A percentile compares a stretch with the other conserved stretches of the same genome.
Conservation (phyloP, 179 eudicot species). For the Gypsophila paniculata region DNA sequence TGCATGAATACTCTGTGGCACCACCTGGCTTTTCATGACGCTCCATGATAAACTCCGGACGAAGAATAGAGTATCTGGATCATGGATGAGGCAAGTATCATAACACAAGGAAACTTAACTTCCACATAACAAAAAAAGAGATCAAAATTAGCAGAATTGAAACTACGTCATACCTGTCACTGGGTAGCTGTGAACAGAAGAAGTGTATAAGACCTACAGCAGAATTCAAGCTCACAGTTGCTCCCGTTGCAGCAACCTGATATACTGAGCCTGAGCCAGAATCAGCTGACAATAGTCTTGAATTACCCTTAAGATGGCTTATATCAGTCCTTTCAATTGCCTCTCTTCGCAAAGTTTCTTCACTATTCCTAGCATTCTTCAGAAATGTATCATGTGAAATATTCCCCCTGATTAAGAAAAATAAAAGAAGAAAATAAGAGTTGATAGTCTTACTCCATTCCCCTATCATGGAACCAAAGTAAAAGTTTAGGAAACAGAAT, state of each 20-base stretch:
- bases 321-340: slow-evolving; percentile 96
- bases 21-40: slow-evolving; percentile 80
- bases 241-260: slow-evolving; percentile 94
- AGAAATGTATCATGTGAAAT: slow-evolving; percentile 82
- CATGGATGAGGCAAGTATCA: slow-evolving; percentile 10
- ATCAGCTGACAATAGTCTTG: slow-evolving; percentile 59
- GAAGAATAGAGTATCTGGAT: slow-evolving; percentile 88
- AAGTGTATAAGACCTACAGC: slow-evolving; percentile 96
- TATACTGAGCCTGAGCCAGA: slow-evolving; percentile 60
- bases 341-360: slow-evolving; percentile 91
- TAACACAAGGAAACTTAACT: not conserved
- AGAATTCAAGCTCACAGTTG: slow-evolving; percentile 96
- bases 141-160: not conserved
- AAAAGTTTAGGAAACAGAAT: slow-evolving; percentile 3
- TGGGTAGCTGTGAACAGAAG: slow-evolving; percentile 92
- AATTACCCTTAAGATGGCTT: slow-evolving; percentile 72
- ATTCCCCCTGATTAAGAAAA: slow-evolving; percentile 54
- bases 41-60: slow-evolving; percentile 92
- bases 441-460: slow-evolving; percentile 7
- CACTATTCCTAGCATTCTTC: slow-evolving; percentile 95
- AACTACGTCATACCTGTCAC: slow-evolving; percentile 66
- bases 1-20: slow-evolving; percentile 81
- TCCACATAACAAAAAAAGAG: not conserved
- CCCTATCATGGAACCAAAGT: not conserved
- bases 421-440: not conserved